A percentile compares a stretch with the other conserved stretches of the same genome.
Evolutionary conservation across 257 asterid genomes (phyloP).

Genomic region (Scutellaria baicalensis): DNA sequence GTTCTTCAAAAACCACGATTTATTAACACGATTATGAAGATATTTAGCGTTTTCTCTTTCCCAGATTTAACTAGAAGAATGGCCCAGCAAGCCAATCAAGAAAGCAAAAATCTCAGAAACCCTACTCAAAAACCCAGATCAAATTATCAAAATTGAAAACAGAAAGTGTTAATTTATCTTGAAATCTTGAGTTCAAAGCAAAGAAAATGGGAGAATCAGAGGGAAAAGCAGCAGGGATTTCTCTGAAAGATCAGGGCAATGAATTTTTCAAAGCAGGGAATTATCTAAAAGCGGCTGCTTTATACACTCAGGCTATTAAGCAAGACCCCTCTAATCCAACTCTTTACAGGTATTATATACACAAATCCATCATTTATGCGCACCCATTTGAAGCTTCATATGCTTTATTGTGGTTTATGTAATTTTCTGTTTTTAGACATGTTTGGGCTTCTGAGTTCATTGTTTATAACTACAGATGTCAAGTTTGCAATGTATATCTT

Average conservation of each 20-base stretch:
- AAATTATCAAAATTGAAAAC: background rate
- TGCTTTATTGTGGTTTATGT: background rate
- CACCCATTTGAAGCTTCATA: background rate
- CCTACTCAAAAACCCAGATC: conserved; percentile 32
- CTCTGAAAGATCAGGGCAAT: conserved; percentile 92
- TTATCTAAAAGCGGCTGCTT: conserved; percentile 98
- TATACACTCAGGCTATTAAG: conserved; percentile 95
- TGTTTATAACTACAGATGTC: background rate
- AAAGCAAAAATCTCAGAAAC: conserved; percentile 19
- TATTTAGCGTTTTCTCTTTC: background rate
- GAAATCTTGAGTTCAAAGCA: background rate
- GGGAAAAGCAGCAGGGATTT: conserved; percentile 33
- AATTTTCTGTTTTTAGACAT: background rate
- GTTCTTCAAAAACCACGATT: too few species aligned
- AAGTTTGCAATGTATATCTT: background rate
- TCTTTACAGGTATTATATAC: conserved; percentile 58
- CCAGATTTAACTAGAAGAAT: background rate
- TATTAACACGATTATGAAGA: background rate
- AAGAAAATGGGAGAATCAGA: conserved; percentile 53
- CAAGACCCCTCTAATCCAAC: conserved; percentile 77
- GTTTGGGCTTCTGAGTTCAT: background rate
- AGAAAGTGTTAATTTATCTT: background rate
- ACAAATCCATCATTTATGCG: background rate
- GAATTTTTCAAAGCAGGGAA: conserved; percentile 84
- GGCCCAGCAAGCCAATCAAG: background rate